Conservation (phyloP, 2,329 filamentous ascomycete species). For the Aspergillus novoparasiticus region DNA sequence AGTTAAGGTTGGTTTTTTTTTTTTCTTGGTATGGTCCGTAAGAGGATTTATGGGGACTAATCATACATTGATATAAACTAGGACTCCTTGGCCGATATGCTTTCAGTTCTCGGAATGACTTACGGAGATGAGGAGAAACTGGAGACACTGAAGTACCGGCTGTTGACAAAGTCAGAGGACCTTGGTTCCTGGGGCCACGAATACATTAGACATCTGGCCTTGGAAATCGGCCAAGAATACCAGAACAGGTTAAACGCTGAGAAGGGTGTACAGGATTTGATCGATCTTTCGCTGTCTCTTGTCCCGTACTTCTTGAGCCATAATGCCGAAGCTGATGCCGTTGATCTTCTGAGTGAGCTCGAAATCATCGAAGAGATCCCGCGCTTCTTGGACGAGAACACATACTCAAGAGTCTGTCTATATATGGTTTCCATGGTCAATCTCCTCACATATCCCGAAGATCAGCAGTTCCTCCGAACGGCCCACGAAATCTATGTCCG, state of each 20-base stretch:
- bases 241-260: slow-evolving; percentile 84
- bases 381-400: slow-evolving; percentile 89
- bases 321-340: slow-evolving; percentile 96
- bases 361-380: slow-evolving; percentile 95
- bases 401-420: slow-evolving; percentile 87
- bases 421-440: slow-evolving; percentile 99
- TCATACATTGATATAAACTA: slow-evolving; percentile 28
- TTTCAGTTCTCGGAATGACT: slow-evolving; percentile 98
- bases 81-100: slow-evolving; percentile 83
- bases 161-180: slow-evolving; percentile 86
- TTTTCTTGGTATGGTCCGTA: neutral
- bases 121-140: slow-evolving; percentile 95
- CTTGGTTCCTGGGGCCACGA: slow-evolving; percentile 98
- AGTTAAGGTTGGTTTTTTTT: slow-evolving; percentile 67
- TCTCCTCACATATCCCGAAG: slow-evolving; percentile 94
- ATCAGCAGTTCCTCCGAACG: slow-evolving; percentile 90
- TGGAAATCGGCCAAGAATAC: slow-evolving; percentile 95
- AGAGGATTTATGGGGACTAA: slow-evolving; percentile 20
- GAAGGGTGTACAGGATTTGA: slow-evolving; percentile 78
- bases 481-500: slow-evolving; percentile 92
- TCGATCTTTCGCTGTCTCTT: slow-evolving; percentile 79
- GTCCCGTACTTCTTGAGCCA: slow-evolving; percentile 95
- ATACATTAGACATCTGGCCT: slow-evolving; percentile 91
- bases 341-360: slow-evolving; percentile 93
- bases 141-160: slow-evolving; percentile 93